A percentile compares a stretch with the other conserved stretches of the same genome.
phyloP scores from a whole-genome alignment of 352 stramenopile genomes.

The Globisporangium acanthophoron region DNA sequence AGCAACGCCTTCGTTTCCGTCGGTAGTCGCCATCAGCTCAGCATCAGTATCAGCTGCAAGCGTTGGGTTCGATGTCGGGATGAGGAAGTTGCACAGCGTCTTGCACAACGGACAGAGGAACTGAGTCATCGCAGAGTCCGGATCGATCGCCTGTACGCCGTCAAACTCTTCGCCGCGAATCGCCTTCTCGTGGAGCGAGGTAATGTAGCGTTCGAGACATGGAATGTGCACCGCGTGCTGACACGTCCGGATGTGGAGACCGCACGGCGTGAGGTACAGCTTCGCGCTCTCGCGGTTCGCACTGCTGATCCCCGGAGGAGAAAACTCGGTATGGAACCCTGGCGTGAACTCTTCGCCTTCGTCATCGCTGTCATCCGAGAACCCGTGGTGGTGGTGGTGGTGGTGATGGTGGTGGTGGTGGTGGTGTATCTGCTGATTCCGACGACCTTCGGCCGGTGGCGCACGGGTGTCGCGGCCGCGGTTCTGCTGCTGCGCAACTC shows the following conservation, averaged over 20 bases:
- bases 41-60: constrained; percentile 12
- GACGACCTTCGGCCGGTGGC: constrained; percentile 11
- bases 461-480: constrained; percentile 3
- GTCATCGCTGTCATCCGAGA: constrained; percentile 46
- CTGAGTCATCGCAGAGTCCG: constrained; percentile 86
- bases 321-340: constrained; percentile 35
- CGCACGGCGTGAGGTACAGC: constrained; percentile 70
- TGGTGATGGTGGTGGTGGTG: constrained; percentile 20
- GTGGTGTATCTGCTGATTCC: constrained; percentile 15
- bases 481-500: constrained; percentile 17
- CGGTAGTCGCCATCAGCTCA: neutral
- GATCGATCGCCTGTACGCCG: constrained; percentile 83
- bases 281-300: constrained; percentile 48
- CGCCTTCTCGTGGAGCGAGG: constrained; percentile 80
- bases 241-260: constrained; percentile 80
- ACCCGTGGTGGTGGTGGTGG: constrained; percentile 22
- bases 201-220: constrained; percentile 85
- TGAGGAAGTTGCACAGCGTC: constrained; percentile 88
- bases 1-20: constrained; percentile 5
- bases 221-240: constrained; percentile 85
- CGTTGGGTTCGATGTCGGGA: constrained; percentile 66
- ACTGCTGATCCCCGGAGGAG: constrained; percentile 37
- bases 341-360: constrained; percentile 34
- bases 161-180: constrained; percentile 87
- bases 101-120: constrained; percentile 93